Evolutionary conservation across 768 basidiomycete species (phyloP).

Genomic region (Leccinum variicolor): DNA sequence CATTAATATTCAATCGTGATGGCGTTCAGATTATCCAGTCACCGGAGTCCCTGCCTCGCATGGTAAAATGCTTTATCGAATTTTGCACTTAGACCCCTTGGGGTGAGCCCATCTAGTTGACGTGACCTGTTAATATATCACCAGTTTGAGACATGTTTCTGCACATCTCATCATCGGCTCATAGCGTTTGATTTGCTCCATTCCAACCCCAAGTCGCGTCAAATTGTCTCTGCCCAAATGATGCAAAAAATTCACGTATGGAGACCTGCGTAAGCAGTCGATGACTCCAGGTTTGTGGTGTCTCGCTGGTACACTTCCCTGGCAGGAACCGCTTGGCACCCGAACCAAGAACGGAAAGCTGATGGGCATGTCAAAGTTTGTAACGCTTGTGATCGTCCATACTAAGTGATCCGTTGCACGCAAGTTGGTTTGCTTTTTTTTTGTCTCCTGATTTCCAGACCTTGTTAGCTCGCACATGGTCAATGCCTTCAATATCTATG

Average conservation of each 20-base stretch:
- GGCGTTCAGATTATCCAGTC: background rate
- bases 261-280: slow-evolving; percentile 35
- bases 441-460: background rate
- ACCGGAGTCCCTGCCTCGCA: background rate
- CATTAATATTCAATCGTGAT: background rate
- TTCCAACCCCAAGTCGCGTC: background rate
- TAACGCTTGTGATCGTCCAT: background rate
- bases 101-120: slow-evolving; percentile 16
- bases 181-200: background rate
- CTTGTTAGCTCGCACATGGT: background rate
- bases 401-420: background rate
- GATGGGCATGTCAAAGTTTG: slow-evolving; percentile 32
- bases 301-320: slow-evolving; percentile 41
- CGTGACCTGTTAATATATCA: slow-evolving; percentile 10
- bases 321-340: slow-evolving; percentile 42
- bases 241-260: slow-evolving; percentile 37
- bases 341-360: slow-evolving; percentile 62
- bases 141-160: slow-evolving; percentile 2
- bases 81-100: background rate
- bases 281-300: slow-evolving; percentile 38
- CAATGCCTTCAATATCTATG: background rate
- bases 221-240: slow-evolving; percentile 28
- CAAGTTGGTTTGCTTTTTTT: background rate
- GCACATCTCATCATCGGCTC: background rate
- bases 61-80: background rate